Conservation (phyloP, 2,329 filamentous ascomycete genomes). For the Pestalotiopsis fici region DNA sequence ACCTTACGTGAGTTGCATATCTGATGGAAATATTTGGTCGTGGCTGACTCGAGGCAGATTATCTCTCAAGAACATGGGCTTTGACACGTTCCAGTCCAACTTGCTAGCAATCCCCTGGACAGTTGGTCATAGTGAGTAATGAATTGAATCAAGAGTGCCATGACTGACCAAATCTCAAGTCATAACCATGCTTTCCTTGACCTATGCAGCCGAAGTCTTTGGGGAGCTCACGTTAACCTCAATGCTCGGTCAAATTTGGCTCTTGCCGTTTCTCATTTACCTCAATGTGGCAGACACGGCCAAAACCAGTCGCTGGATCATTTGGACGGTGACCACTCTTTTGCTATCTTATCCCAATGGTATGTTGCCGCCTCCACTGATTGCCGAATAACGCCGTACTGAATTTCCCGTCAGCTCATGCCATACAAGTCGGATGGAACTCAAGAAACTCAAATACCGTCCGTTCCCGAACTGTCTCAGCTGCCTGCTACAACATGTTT, state of each 20-base stretch:
- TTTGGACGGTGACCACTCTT: conserved; percentile 41
- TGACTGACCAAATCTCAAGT: conserved; percentile 19
- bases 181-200: conserved; percentile 33
- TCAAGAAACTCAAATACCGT: conserved; percentile 63
- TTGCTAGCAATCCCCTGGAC: conserved; percentile 52
- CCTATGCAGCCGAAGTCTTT: conserved; percentile 42
- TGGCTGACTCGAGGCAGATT: conserved; percentile 22
- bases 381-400: not conserved
- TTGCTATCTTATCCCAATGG: conserved; percentile 41
- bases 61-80: conserved; percentile 26
- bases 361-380: conserved; percentile 25
- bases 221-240: conserved; percentile 49
- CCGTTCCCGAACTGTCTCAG: conserved; percentile 61
- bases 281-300: conserved; percentile 42
- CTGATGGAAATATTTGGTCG: not conserved
- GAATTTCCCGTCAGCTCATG: conserved; percentile 13
- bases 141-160: not conserved
- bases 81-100: conserved; percentile 35
- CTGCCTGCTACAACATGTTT: conserved; percentile 63
- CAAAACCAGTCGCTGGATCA: conserved; percentile 39
- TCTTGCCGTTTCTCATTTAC: conserved; percentile 58
- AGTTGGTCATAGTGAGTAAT: conserved; percentile 31
- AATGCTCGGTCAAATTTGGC: conserved; percentile 56
- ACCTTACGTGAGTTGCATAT: conserved; percentile 28
- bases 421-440: conserved; percentile 22